A percentile compares a stretch with the other conserved stretches of the same genome.
Evolutionary conservation across 805 yeast genomes (phyloP).

Genomic region (Pichia nakasei): DNA sequence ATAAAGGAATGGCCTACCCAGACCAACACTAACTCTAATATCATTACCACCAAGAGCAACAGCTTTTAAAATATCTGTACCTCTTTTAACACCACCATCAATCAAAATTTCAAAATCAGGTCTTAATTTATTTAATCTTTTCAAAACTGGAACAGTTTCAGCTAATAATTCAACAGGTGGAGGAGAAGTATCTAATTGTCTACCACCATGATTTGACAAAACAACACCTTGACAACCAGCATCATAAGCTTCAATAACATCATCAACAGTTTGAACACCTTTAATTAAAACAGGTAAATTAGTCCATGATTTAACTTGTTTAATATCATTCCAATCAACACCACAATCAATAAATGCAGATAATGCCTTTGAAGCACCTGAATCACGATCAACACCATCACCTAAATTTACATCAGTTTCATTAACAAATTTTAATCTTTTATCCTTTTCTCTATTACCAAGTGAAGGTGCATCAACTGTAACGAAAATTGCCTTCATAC

Average conservation of each 20-base stretch:
- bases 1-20: conserved; percentile 59
- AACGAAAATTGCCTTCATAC: conserved; percentile 74
- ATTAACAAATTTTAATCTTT: conserved; percentile 24
- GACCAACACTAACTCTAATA: conserved; percentile 62
- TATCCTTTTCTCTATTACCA: conserved; percentile 76
- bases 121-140: conserved; percentile 35
- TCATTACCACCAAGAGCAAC: conserved; percentile 63
- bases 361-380: conserved; percentile 83
- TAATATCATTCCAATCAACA: conserved; percentile 57
- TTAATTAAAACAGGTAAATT: conserved; percentile 63
- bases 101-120: conserved; percentile 49
- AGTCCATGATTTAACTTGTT: conserved; percentile 46
- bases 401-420: conserved; percentile 39
- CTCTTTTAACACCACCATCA: conserved; percentile 66
- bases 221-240: conserved; percentile 73
- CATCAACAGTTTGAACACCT: conserved; percentile 81
- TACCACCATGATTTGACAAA: conserved; percentile 82
- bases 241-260: conserved; percentile 64
- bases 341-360: conserved; percentile 76
- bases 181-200: conserved; percentile 78
- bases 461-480: conserved; percentile 91
- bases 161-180: conserved; percentile 69
- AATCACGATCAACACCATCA: conserved; percentile 48
- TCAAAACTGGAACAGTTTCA: conserved; percentile 51
- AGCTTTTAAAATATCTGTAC: conserved; percentile 59